Percentiles rank a stretch among this genome's conserved stretches.
These are phyloP conservation scores for Austroboletus rostrupii DNA, from an alignment of 1,284 basidiomycete genomes.

Conservation along the genomic window DNA sequence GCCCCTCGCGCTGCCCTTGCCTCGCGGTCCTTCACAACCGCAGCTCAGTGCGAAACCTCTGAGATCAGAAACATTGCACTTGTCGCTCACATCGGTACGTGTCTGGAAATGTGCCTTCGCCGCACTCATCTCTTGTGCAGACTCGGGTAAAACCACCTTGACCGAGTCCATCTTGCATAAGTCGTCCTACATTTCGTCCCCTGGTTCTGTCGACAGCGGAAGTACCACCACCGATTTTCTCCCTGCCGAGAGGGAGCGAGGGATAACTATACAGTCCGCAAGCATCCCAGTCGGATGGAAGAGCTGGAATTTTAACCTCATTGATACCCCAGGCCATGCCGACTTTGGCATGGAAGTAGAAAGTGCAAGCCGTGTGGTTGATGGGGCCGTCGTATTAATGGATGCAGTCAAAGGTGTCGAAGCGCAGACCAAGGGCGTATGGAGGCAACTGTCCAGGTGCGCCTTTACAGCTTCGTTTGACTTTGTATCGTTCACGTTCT, in stretches of 20 bases:
- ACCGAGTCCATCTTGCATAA: slow-evolving; percentile 83
- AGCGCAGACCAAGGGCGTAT: slow-evolving; percentile 85
- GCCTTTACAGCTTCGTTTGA: slow-evolving; percentile 20
- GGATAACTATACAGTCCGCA: slow-evolving; percentile 89
- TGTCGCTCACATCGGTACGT: slow-evolving; percentile 77
- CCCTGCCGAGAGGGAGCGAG: slow-evolving; percentile 83
- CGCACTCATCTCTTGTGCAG: slow-evolving; percentile 38
- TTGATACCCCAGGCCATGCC: slow-evolving; percentile 89
- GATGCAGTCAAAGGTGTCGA: slow-evolving; percentile 92
- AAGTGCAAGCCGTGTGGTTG: slow-evolving; percentile 84
- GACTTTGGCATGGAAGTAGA: slow-evolving; percentile 96
- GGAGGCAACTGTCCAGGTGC: slow-evolving; percentile 81
- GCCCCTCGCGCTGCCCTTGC: not conserved
- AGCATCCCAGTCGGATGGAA: slow-evolving; percentile 91
- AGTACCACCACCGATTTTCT: slow-evolving; percentile 90
- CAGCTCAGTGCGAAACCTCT: slow-evolving; percentile 26
- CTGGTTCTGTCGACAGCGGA: slow-evolving; percentile 84
- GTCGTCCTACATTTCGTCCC: slow-evolving; percentile 67
- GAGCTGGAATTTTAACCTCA: slow-evolving; percentile 78
- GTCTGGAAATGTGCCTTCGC: not conserved
- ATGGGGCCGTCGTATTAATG: slow-evolving; percentile 84
- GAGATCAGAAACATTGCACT: slow-evolving; percentile 73
- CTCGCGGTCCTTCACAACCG: slow-evolving; percentile 22
- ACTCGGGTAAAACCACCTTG: slow-evolving; percentile 88
- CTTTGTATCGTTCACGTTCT: slow-evolving; percentile 1